Conservation (phyloP, 2,329 filamentous ascomycete genomes). For the Xylariomycetidae sp. region DNA sequence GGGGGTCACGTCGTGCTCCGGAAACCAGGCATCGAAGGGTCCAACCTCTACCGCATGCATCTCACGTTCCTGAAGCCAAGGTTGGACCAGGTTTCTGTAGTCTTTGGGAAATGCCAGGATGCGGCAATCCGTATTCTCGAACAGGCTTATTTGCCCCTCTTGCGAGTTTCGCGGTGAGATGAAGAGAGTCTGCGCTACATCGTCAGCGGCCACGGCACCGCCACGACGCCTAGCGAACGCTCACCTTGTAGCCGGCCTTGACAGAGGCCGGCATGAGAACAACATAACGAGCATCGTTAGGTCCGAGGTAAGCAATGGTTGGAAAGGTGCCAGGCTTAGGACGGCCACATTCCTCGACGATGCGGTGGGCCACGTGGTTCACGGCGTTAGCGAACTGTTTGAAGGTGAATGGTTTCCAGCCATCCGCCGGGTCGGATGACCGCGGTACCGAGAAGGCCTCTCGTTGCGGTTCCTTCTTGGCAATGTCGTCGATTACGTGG, state of each 20-base stretch:
- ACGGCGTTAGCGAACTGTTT: constrained; percentile 33
- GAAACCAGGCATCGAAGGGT: constrained; percentile 30
- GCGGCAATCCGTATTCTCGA: constrained; percentile 37
- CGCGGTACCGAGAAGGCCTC: constrained; percentile 30
- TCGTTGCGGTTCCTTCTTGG: constrained; percentile 27
- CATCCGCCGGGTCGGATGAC: constrained; percentile 31
- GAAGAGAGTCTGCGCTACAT: constrained; percentile 31
- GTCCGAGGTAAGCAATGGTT: constrained; percentile 40
- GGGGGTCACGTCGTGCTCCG: constrained; percentile 26
- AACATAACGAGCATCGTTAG: constrained; percentile 26
- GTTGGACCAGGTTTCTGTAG: constrained; percentile 26
- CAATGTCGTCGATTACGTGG: constrained; percentile 33
- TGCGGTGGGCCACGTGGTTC: constrained; percentile 31
- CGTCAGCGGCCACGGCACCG: too few species aligned
- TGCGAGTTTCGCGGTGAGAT: constrained; percentile 40
- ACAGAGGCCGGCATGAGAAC: constrained; percentile 18
- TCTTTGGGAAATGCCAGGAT: constrained; percentile 29
- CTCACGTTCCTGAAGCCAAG: constrained; percentile 31
- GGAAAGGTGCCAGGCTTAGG: constrained; percentile 22
- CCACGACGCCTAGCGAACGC: too few species aligned
- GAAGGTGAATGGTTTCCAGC: constrained; percentile 33
- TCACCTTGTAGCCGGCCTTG: constrained; percentile 29
- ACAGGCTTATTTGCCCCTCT: constrained; percentile 38
- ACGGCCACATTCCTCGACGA: constrained; percentile 24
- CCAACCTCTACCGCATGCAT: constrained; percentile 33